phyloP scores from a whole-genome alignment of 2,329 filamentous ascomycete species.

The Aureobasidium sp. region DNA sequence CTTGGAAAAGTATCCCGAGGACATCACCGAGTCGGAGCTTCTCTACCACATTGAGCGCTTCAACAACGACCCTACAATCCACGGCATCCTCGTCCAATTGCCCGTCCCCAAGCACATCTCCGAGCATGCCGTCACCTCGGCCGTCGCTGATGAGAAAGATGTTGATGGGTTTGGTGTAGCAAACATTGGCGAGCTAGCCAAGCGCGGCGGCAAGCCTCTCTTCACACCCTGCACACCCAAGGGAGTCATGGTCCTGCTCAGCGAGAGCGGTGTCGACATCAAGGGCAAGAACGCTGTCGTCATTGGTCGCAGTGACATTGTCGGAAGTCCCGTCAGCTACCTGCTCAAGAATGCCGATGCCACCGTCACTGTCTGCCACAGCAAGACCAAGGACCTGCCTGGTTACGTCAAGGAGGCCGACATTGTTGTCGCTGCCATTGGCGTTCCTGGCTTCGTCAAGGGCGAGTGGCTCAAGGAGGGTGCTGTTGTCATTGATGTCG shows the following conservation, averaged over 20 bases:
- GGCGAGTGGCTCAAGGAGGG: conserved; percentile 94
- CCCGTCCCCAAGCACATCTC: conserved; percentile 84
- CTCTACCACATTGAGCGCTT: conserved; percentile 71
- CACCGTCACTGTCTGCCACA: conserved; percentile 94
- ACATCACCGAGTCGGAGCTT: conserved; percentile 76
- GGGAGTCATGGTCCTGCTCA: conserved; percentile 87
- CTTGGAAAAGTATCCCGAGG: conserved; percentile 73
- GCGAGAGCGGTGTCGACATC: conserved; percentile 75
- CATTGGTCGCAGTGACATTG: conserved; percentile 90
- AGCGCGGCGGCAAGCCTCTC: conserved; percentile 80
- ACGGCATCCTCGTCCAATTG: conserved; percentile 90
- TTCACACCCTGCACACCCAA: conserved; percentile 96
- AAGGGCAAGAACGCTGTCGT: conserved; percentile 92
- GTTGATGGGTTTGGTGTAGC: conserved; percentile 91
- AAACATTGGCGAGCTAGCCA: conserved; percentile 96
- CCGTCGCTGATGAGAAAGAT: conserved; percentile 89
- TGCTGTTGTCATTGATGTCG: conserved; percentile 93
- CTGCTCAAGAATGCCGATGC: conserved; percentile 92
- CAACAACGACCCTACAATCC: conserved; percentile 80
- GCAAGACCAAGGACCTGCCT: conserved; percentile 68
- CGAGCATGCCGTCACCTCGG: conserved; percentile 83
- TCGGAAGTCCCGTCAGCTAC: conserved; percentile 94
- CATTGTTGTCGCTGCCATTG: conserved; percentile 87
- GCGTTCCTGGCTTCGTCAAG: conserved; percentile 78
- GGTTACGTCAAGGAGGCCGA: conserved; percentile 76